Evolutionary conservation across 1,139 yeast species (phyloP), one percentile per base, ranked within the genome.

Genomic region (Saccharomycopsis hybrid): DNA sequence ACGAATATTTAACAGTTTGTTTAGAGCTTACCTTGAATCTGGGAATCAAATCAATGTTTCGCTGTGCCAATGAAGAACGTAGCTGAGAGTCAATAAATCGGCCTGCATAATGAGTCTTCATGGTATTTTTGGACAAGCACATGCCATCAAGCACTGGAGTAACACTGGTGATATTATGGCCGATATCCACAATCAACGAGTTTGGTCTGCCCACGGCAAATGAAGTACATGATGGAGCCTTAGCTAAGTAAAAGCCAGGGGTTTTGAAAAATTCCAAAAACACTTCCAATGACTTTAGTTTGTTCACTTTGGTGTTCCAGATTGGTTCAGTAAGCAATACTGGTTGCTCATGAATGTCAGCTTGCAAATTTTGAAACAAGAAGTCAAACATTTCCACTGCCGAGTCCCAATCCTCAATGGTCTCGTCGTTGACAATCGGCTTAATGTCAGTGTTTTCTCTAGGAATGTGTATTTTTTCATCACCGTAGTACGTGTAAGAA

Each of bases 141-240:
- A 92, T 77, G 3, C 98, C 98, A 66, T 92, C 99, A 49, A 90
- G 78, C 2, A 92, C 94, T 0, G 99, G 97, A 1, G 96, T 85
- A 2, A 85, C 95, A 50, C 92, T 80, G 13, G 82, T 74, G 1
- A 85, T 71, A 58, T 85, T 90, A 60, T 89, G 95, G 2, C 99
- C 98, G 41, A 90, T 69, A 65, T 94, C 97, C 41, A 94, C 95
- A 36, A 94, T 94, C 49, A 92, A 71, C 61, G 97, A 95, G 58
- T 86, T 88, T 42, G 96, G 92, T 63, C 96, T 78, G 3, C 97
- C 97, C 58, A 87, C 85, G 27, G 96, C 95, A 68, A 92, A 92
- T 4, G 96, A 82, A 1, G 88, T 82, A 67, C 96, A 87, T 0
- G 95, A 87, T 18, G 97, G 95, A 2, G 83, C 74, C 55, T 90